Conservation (phyloP, 2,329 filamentous ascomycete genomes). For the Emergomyces pasteurianus region DNA sequence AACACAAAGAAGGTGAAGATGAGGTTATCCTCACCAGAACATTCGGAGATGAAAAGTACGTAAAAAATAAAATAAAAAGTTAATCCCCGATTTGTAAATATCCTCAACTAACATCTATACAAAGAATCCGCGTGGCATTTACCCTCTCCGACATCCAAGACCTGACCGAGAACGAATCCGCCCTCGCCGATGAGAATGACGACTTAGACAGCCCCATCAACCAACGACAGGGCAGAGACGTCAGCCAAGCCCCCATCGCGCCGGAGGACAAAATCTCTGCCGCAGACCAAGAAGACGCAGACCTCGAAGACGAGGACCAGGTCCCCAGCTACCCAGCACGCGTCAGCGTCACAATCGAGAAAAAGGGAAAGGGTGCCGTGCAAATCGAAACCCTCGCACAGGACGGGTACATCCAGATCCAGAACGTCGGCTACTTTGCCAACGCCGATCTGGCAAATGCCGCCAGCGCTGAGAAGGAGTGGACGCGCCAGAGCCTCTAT, state of each 20-base stretch:
- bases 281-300: slow-evolving; percentile 45
- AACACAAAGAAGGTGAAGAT: slow-evolving; percentile 73
- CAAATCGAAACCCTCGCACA: slow-evolving; percentile 77
- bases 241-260: slow-evolving; percentile 42
- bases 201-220: slow-evolving; percentile 46
- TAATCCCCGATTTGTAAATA: neutral
- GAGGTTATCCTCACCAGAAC: slow-evolving; percentile 74
- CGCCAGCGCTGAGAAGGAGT: slow-evolving; percentile 62
- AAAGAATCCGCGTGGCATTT: slow-evolving; percentile 66
- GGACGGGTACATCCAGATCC: slow-evolving; percentile 74
- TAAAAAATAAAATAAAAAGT: slow-evolving; percentile 6
- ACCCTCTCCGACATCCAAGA: slow-evolving; percentile 72
- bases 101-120: neutral
- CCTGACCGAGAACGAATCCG: slow-evolving; percentile 47
- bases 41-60: slow-evolving; percentile 79
- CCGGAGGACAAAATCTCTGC: slow-evolving; percentile 46
- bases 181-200: slow-evolving; percentile 45
- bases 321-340: slow-evolving; percentile 62
- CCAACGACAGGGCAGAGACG: slow-evolving; percentile 37
- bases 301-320: slow-evolving; percentile 38
- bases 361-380: slow-evolving; percentile 71
- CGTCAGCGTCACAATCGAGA: slow-evolving; percentile 79
- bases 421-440: slow-evolving; percentile 81
- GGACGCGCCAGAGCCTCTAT: slow-evolving; percentile 67
- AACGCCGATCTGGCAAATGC: slow-evolving; percentile 67